These are phyloP conservation scores for Bipolaris sorokiniana DNA, from an alignment of 2,329 filamentous ascomycete species.

Conservation along the genomic window DNA sequence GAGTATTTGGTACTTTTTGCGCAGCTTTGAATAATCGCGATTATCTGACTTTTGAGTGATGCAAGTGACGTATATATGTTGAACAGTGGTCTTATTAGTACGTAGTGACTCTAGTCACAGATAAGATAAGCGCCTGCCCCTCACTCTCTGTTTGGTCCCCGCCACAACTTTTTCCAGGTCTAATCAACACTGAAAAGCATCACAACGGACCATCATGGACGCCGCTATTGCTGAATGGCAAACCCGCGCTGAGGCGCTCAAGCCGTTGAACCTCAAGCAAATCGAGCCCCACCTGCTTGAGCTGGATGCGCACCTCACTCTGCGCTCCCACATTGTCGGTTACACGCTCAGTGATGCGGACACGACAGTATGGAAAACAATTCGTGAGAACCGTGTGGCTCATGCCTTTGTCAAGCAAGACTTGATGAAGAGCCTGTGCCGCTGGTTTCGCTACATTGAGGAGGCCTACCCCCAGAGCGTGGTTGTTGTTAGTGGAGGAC, in stretches of 20 bases:
- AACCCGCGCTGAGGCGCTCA: conserved; percentile 58
- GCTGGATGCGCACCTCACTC: conserved; percentile 84
- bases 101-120: conserved; percentile 9
- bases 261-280: conserved; percentile 76
- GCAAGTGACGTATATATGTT: background rate
- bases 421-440: conserved; percentile 73
- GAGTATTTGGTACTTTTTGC: conserved; percentile 4
- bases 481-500: conserved; percentile 61
- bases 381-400: conserved; percentile 84
- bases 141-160: conserved; percentile 6
- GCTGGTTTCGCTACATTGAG: conserved; percentile 90
- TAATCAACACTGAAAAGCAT: background rate
- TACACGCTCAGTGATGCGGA: conserved; percentile 80
- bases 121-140: conserved; percentile 15
- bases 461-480: conserved; percentile 78
- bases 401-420: conserved; percentile 81
- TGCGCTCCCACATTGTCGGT: conserved; percentile 84
- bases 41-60: background rate
- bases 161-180: conserved; percentile 11
- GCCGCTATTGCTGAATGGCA: conserved; percentile 61
- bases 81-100: background rate
- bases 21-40: background rate
- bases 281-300: conserved; percentile 76
- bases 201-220: conserved; percentile 33
- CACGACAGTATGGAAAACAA: conserved; percentile 79